These are phyloP conservation scores for Penicillium corylophilum DNA, from an alignment of 2,329 filamentous ascomycete genomes.

Conservation along the genomic window DNA sequence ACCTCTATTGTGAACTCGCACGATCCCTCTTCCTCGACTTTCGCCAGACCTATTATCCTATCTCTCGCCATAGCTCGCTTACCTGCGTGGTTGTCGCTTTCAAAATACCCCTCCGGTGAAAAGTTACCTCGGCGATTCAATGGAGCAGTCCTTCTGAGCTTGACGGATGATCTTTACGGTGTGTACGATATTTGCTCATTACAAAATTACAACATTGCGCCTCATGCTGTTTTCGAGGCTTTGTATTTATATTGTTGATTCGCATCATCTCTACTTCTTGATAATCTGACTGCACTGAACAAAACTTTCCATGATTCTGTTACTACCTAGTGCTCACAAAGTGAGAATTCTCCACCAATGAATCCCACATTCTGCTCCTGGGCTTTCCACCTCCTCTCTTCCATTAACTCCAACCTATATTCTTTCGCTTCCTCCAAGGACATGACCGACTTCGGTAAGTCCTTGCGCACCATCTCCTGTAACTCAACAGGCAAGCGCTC, in stretches of 20 bases:
- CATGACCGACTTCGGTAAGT: slow-evolving; percentile 26
- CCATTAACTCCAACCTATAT: slow-evolving; percentile 41
- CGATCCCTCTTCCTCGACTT: not conserved
- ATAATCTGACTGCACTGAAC: slow-evolving; percentile 4
- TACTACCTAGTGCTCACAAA: slow-evolving; percentile 18
- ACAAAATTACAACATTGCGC: not conserved
- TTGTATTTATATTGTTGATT: not conserved
- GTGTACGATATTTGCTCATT: slow-evolving; percentile 19
- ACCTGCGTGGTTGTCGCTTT: not conserved
- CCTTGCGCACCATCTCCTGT: slow-evolving; percentile 27
- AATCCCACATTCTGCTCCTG: slow-evolving; percentile 11
- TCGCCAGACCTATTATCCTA: not conserved
- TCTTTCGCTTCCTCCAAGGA: slow-evolving; percentile 39
- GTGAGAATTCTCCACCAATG: slow-evolving; percentile 10
- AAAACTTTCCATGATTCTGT: not conserved
- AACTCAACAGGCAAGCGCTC: slow-evolving; percentile 23
- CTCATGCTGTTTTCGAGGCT: not conserved
- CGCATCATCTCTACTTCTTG: not conserved
- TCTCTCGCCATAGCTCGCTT: not conserved
- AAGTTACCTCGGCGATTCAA: not conserved
- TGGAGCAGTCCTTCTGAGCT: not conserved
- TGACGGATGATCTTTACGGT: slow-evolving; percentile 14
- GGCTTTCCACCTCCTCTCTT: slow-evolving; percentile 29
- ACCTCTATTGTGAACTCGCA: not conserved
- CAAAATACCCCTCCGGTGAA: not conserved